Percentiles rank a stretch among this genome's conserved stretches.
Evolutionary conservation across 2,329 filamentous ascomycete species (phyloP).

Genomic region (Fonsecaea nubica): DNA sequence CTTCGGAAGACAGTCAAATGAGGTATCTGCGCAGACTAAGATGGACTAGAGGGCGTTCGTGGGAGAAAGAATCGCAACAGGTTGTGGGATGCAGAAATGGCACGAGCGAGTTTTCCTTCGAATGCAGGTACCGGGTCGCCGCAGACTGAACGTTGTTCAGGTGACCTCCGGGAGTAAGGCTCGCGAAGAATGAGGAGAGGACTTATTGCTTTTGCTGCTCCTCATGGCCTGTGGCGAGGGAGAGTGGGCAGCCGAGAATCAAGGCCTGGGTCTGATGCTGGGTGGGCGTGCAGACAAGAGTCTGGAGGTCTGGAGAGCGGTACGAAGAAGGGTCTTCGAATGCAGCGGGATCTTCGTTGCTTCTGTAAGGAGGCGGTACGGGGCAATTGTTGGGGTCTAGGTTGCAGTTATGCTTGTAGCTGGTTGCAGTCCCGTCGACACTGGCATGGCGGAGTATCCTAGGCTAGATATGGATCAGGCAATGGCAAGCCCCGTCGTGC

Average conservation of each 20-base stretch:
- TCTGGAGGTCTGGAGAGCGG: slow-evolving; percentile 3
- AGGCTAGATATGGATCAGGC: slow-evolving; percentile 30
- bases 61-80: slow-evolving; percentile 22
- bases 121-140: slow-evolving; percentile 36
- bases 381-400: slow-evolving; percentile 22
- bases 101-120: slow-evolving; percentile 17
- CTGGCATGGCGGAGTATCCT: slow-evolving; percentile 25
- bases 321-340: slow-evolving; percentile 9
- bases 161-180: slow-evolving; percentile 34
- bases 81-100: slow-evolving; percentile 24
- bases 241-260: slow-evolving; percentile 15
- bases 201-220: slow-evolving; percentile 38
- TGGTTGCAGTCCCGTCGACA: slow-evolving; percentile 6
- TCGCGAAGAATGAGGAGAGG: slow-evolving; percentile 24
- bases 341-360: slow-evolving; percentile 19
- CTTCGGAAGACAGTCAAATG: slow-evolving; percentile 12
- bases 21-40: slow-evolving; percentile 2
- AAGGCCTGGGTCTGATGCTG: slow-evolving; percentile 15
- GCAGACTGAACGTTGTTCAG: slow-evolving; percentile 30
- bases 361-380: slow-evolving; percentile 28
- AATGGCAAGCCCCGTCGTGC: slow-evolving; percentile 22
- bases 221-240: slow-evolving; percentile 35
- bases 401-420: slow-evolving; percentile 25
- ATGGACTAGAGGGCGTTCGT: slow-evolving; percentile 14
- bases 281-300: slow-evolving; percentile 4